Evolutionary conservation across 768 basidiomycete species (phyloP).

Genomic region (Pleurotus cornucopiae): DNA sequence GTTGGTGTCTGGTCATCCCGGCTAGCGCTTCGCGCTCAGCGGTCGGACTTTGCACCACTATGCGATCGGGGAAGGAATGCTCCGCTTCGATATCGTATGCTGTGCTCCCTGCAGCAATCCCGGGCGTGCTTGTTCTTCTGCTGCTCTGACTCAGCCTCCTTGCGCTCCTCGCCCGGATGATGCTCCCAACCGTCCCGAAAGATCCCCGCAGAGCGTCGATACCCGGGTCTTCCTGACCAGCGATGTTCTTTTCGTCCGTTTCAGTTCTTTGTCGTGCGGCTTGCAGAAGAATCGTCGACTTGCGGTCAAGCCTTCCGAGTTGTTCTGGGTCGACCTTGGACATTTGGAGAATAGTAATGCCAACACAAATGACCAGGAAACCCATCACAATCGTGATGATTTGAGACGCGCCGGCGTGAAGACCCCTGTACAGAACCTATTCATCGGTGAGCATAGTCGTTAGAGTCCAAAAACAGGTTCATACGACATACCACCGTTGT

Average conservation of each 20-base stretch:
- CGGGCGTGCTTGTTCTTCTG: constrained; percentile 20
- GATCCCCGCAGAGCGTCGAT: constrained; percentile 89
- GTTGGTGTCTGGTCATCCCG: constrained; percentile 72
- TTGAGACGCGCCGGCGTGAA: constrained; percentile 67
- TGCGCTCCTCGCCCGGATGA: constrained; percentile 69
- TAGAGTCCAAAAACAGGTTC: neutral
- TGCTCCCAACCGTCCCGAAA: constrained; percentile 87
- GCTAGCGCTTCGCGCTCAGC: constrained; percentile 27
- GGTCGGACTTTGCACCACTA: constrained; percentile 11
- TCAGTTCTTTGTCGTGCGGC: constrained; percentile 76
- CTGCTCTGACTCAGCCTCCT: constrained; percentile 48
- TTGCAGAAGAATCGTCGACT: constrained; percentile 85
- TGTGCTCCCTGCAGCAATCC: neutral
- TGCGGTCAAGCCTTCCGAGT: constrained; percentile 78
- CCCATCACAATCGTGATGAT: constrained; percentile 92
- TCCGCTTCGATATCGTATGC: constrained; percentile 6
- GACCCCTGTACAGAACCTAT: constrained; percentile 86
- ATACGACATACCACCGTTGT: constrained; percentile 64
- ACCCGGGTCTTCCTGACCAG: constrained; percentile 82
- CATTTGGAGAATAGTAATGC: constrained; percentile 94
- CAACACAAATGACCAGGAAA: constrained; percentile 87
- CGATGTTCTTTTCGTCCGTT: constrained; percentile 62
- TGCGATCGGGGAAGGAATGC: neutral
- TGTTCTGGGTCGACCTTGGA: constrained; percentile 87
- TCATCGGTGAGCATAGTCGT: neutral